Evolutionary conservation across 768 basidiomycete genomes (phyloP).

Genomic region (Amyloporia xantha): DNA sequence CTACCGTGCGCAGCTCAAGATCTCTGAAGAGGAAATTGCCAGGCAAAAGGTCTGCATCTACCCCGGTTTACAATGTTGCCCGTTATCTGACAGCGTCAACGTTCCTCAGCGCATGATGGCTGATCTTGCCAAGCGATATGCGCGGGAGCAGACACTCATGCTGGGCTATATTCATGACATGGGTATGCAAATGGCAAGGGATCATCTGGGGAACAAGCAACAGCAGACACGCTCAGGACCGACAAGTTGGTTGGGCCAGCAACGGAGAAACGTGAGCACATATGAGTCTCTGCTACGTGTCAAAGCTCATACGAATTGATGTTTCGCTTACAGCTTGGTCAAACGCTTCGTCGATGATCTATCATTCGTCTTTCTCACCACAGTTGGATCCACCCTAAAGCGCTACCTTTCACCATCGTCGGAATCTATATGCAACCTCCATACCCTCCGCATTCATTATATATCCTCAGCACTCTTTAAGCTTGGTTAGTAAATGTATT

Average conservation of each 20-base stretch:
- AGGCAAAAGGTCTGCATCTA: slow-evolving; percentile 41
- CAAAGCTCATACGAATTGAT: not conserved
- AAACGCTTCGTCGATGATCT: slow-evolving; percentile 23
- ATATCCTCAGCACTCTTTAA: not conserved
- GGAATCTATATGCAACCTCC: not conserved
- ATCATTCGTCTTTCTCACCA: slow-evolving; percentile 40
- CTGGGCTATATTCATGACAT: slow-evolving; percentile 64
- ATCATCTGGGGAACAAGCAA: slow-evolving; percentile 46
- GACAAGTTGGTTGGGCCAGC: slow-evolving; percentile 63
- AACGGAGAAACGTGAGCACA: slow-evolving; percentile 45
- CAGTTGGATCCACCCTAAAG: not conserved
- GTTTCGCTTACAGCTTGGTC: slow-evolving; percentile 17
- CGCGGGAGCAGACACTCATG: slow-evolving; percentile 77
- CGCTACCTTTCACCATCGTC: not conserved
- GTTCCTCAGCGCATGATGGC: slow-evolving; percentile 36
- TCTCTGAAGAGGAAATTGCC: slow-evolving; percentile 29
- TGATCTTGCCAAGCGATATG: slow-evolving; percentile 55
- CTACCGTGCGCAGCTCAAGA: slow-evolving; percentile 25
- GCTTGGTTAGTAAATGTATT: not conserved
- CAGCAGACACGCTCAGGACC: slow-evolving; percentile 42
- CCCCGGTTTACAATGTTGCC: not conserved
- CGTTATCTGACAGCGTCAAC: slow-evolving; percentile 18
- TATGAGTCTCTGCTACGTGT: not conserved
- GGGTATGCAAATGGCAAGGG: slow-evolving; percentile 58
- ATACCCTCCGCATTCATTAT: slow-evolving; percentile 2